Percentiles rank a stretch among this genome's conserved stretches.
Conservation (phyloP, 2,329 filamentous ascomycete species). For the Aureobasidium melanogenum region DNA sequence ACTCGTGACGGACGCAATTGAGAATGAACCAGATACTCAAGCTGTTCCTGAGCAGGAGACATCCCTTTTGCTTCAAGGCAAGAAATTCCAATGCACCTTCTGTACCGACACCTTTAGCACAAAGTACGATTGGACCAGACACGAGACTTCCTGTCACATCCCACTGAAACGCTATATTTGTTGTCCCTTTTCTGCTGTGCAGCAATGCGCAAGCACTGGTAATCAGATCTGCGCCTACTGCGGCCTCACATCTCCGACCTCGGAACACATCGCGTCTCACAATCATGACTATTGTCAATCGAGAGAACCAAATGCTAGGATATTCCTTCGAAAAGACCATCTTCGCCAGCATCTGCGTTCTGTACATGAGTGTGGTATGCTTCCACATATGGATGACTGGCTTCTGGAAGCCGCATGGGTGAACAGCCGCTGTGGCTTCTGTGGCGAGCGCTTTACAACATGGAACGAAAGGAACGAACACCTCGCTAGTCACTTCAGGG, state of each 20-base stretch:
- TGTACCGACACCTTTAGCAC: constrained; percentile 48
- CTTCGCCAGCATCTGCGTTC: constrained; percentile 52
- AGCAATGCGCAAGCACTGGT: background rate
- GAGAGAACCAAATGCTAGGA: constrained; percentile 53
- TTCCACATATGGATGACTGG: constrained; percentile 57
- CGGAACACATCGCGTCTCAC: constrained; percentile 49
- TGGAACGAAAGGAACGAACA: constrained; percentile 47
- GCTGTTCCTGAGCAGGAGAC: background rate
- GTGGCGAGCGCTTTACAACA: constrained; percentile 35
- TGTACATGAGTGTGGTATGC: constrained; percentile 53
- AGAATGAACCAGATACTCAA: too few relatives aligned
- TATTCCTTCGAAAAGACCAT: constrained; percentile 55
- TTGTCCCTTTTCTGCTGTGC: constrained; percentile 45
- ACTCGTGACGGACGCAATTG: background rate
- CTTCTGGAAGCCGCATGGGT: constrained; percentile 47
- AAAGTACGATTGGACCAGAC: constrained; percentile 54
- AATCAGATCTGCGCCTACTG: background rate
- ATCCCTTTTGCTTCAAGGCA: background rate
- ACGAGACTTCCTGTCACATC: constrained; percentile 57
- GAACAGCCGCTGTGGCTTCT: constrained; percentile 48
- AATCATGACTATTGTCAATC: constrained; percentile 58
- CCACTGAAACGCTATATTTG: constrained; percentile 58
- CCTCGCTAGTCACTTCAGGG: constrained; percentile 46
- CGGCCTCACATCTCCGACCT: constrained; percentile 18
- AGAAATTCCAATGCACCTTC: constrained; percentile 48